Conservation (phyloP, 148 eudicot species). For the Pouteria glomerata region DNA sequence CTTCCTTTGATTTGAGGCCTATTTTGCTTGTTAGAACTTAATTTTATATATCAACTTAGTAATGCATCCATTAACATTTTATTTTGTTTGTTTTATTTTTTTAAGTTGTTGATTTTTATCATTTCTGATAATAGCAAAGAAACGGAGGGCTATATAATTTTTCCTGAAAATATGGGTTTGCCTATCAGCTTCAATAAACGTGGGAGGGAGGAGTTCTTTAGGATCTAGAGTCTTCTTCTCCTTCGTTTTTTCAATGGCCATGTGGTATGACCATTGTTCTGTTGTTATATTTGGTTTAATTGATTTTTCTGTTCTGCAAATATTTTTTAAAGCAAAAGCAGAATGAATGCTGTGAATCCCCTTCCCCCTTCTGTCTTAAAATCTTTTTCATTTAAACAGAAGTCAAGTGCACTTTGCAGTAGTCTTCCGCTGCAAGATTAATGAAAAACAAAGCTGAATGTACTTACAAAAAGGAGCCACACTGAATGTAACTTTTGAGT, state of each 20-base stretch:
- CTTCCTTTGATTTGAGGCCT: not conserved
- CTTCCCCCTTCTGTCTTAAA: not conserved
- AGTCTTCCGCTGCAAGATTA: not conserved
- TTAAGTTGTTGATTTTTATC: no score
- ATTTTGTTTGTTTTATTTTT: no score
- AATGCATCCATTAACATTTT: no score
- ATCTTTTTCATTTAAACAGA: not conserved
- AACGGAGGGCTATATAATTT: not conserved
- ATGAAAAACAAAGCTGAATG: no score
- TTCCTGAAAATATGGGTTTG: not conserved
- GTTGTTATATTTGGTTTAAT: not conserved
- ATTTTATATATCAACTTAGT: no score
- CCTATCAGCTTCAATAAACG: not conserved
- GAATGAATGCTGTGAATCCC: not conserved
- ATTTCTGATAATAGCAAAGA: no score
- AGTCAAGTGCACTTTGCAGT: not conserved
- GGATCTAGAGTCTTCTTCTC: not conserved
- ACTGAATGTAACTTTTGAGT: not conserved
- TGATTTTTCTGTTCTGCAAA: not conserved
- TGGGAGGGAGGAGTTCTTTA: not conserved
- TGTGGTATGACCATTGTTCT: not conserved
- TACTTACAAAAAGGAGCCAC: no score
- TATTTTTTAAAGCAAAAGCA: not conserved
- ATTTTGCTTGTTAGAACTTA: no score
- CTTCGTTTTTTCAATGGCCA: not conserved